phyloP scores from a whole-genome alignment of 1,284 basidiomycete species.

The Pseudomicrostroma phylloplanum region DNA sequence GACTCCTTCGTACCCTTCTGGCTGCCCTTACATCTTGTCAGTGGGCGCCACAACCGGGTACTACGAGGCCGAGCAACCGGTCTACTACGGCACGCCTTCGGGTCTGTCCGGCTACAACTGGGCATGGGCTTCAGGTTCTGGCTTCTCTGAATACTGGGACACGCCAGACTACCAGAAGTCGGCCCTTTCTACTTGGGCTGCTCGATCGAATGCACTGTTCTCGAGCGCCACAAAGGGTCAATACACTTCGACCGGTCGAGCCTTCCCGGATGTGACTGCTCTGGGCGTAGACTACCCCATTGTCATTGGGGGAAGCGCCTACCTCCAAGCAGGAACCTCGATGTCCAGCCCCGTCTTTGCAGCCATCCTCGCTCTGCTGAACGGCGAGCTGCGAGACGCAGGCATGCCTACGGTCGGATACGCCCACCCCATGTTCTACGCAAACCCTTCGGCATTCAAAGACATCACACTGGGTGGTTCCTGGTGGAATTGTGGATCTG shows the following conservation, averaged over 20 bases:
- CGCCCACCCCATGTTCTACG: slow-evolving; percentile 61
- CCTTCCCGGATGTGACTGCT: slow-evolving; percentile 63
- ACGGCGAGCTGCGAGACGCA: slow-evolving; percentile 9
- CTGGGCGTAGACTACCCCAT: slow-evolving; percentile 54
- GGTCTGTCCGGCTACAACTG: slow-evolving; percentile 1
- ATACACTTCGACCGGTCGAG: slow-evolving; percentile 54
- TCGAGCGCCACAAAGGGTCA: slow-evolving; percentile 56
- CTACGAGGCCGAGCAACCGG: slow-evolving; percentile 2
- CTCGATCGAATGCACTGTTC: slow-evolving; percentile 25
- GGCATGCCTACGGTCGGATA: slow-evolving; percentile 48
- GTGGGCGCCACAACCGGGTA: slow-evolving; percentile 14
- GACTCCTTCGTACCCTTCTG: slow-evolving; percentile 14
- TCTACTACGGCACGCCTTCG: slow-evolving; percentile 8
- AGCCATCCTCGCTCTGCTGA: slow-evolving; percentile 13
- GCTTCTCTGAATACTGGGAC: slow-evolving; percentile 62
- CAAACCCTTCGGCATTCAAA: slow-evolving; percentile 53
- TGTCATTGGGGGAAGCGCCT: slow-evolving; percentile 29
- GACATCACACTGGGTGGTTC: slow-evolving; percentile 57
- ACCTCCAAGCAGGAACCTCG: slow-evolving; percentile 12
- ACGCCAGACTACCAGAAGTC: slow-evolving; percentile 58
- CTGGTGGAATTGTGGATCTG: slow-evolving; percentile 55
- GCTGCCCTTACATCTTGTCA: slow-evolving; percentile 18
- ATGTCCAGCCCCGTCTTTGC: slow-evolving; percentile 13
- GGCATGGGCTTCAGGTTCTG: slow-evolving; percentile 55
- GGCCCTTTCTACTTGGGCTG: slow-evolving; percentile 53